Base-by-base conservation (phyloP, 2,329 filamentous ascomycete species). In the Fusarium sp. region DNA sequence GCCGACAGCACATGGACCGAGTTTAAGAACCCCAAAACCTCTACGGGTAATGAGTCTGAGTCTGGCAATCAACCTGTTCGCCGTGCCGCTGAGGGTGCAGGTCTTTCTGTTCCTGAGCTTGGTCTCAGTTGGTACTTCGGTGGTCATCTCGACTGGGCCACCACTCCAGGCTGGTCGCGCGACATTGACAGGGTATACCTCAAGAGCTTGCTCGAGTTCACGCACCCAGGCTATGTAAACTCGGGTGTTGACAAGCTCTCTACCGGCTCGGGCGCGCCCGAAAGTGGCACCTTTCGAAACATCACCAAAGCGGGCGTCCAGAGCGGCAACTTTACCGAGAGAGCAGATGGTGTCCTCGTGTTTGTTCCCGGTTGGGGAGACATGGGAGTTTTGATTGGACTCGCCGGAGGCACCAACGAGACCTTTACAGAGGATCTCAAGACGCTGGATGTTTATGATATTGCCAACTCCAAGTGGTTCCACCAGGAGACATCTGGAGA, bases 71-170 rank as follows among this genome's bases (percentile, higher is more conserved):
- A 87, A 23, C 82, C 88, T 1, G 87, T 95, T 3, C 91, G 95
- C 79, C 86, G 93, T 54, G 88, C 92, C 3, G 92, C 93, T 2
- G 93, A 95, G 80, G 93, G 93, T 8, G 92, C 93, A 13, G 92
- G 92, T 0, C 82, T 94, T 16, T 93, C 90, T 32, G 90, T 95
- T 1, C 90, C 92, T 0, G 89, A 91, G 64, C 83, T 95, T 1
- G 93, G 93, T 0, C 83, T 92, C 56, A 94, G 92, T 35, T 95
- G 91, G 86, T 95, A 94, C 80, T 95, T 95, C 82, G 93, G 93
- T 30, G 93, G 93, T 0, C 93, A 95, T 81, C 84, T 94, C 7
- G 93, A 95, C 80, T 80, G 82, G 78, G 83, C 83, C 13, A 90
- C 88, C 6, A 91, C 87, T 0, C 82, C 80, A 1, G 92, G 91